These are phyloP conservation scores for Fusarium buharicum DNA, from an alignment of 2,329 filamentous ascomycete genomes.

Conservation along the genomic window DNA sequence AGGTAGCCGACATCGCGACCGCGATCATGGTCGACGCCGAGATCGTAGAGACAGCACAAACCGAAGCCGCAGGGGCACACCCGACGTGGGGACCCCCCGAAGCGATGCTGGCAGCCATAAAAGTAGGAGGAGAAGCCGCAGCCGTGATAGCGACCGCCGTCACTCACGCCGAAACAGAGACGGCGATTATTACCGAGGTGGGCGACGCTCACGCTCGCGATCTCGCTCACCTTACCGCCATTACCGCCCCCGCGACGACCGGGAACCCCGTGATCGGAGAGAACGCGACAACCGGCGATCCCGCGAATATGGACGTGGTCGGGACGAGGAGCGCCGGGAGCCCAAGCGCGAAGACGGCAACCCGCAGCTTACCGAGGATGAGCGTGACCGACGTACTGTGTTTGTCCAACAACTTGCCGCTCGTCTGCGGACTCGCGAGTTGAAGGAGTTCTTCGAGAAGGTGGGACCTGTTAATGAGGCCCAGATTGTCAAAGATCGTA, in stretches of 20 bases:
- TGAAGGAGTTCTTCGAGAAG: constrained; percentile 95
- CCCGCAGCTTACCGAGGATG: constrained; percentile 88
- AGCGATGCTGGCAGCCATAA: constrained; percentile 84
- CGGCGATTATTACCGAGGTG: constrained; percentile 74
- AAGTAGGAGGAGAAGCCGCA: constrained; percentile 83
- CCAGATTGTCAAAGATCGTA: constrained; percentile 97
- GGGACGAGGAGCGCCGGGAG: constrained; percentile 59
- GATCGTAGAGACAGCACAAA: constrained; percentile 66
- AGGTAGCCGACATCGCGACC: constrained; percentile 64
- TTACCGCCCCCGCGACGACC: constrained; percentile 66
- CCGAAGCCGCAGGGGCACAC: constrained; percentile 59
- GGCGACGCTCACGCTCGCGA: constrained; percentile 70
- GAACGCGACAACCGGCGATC: constrained; percentile 63
- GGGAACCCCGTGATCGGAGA: constrained; percentile 61
- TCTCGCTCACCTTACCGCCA: constrained; percentile 76
- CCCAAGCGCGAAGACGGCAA: constrained; percentile 62
- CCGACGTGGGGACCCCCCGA: constrained; percentile 72
- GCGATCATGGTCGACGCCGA: constrained; percentile 59
- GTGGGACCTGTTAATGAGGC: constrained; percentile 95
- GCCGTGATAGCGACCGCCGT: constrained; percentile 79
- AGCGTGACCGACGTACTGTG: constrained; percentile 94
- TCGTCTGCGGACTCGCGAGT: constrained; percentile 88
- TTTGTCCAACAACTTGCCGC: constrained; percentile 99
- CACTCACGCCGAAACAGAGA: constrained; percentile 78
- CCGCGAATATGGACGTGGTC: constrained; percentile 63